phyloP scores from a whole-genome alignment of 768 basidiomycete species.

The Leccinum variicolor region DNA sequence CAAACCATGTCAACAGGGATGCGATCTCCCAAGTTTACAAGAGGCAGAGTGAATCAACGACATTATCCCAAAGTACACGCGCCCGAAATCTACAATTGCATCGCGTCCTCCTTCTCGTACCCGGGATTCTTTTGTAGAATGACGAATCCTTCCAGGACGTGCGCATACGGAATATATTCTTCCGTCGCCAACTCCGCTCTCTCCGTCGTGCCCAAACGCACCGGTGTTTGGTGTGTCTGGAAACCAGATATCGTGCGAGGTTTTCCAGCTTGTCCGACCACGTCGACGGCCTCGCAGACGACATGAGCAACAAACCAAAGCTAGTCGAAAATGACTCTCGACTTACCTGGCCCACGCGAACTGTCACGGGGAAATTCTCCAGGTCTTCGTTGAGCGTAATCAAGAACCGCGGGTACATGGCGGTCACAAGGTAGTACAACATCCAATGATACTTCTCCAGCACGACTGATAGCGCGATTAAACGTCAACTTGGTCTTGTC shows the following conservation, averaged over 20 bases:
- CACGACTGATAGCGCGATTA: conserved; percentile 57
- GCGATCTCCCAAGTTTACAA: too few species aligned
- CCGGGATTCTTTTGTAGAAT: conserved; percentile 91
- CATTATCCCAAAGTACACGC: conserved; percentile 5
- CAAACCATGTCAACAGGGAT: too few species aligned
- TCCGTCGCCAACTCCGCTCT: conserved; percentile 95
- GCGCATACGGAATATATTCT: conserved; percentile 88
- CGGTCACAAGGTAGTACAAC: conserved; percentile 92
- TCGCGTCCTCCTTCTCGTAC: conserved; percentile 82
- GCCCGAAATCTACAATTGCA: conserved; percentile 55
- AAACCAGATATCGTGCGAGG: conserved; percentile 28
- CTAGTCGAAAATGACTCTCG: neutral
- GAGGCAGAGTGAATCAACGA: neutral
- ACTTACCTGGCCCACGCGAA: conserved; percentile 87
- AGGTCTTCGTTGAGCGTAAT: conserved; percentile 95
- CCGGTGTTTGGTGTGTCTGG: conserved; percentile 97
- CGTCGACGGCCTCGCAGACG: conserved; percentile 76
- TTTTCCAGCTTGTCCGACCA: conserved; percentile 43
- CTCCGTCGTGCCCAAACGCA: conserved; percentile 91
- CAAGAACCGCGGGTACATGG: conserved; percentile 98
- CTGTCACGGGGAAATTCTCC: conserved; percentile 81
- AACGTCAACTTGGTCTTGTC: conserved; percentile 1
- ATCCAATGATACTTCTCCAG: conserved; percentile 98
- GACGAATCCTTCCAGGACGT: conserved; percentile 90
- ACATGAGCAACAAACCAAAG: conserved; percentile 1